Base-by-base conservation (phyloP, 768 basidiomycete species). In the Mycena capillaripes region DNA sequence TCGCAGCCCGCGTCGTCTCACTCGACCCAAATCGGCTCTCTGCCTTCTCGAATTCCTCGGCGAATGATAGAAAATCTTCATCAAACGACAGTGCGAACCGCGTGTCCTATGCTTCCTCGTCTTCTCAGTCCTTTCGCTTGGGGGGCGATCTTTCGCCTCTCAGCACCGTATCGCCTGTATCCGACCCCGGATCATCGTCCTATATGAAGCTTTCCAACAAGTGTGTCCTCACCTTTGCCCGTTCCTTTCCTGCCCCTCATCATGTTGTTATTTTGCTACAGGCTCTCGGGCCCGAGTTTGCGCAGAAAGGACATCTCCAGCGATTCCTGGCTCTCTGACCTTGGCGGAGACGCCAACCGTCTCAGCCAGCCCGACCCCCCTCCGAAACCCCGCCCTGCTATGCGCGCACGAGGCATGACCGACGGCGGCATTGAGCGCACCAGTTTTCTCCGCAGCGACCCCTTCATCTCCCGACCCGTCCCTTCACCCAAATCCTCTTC, bases 31-130 rank as follows among this genome's bases (percentile, higher is more conserved):
- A 82, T 76, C 86, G 86, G 66, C 81, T 89, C 32, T 91, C 91
- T 27, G 85, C 83, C 17, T 87, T 88, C 75, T 90, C 91, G 0
- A 86, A 86, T 70, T 80, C 84, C 59, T 91, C 90, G 21, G 79
- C 82, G 53, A 81, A 83, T 53, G 89, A 90, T 70, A 78, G 83
- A 32, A 76, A 81, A 52, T 76, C 83, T n/a, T n/a, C n/a, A 30
- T 38, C 38, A 30, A 88, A 86, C 79, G 83, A 82, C 66, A 75
- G 65, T 32, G 86, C 81, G 63, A 85, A 87, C 75, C 84, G 90
- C 65, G 79, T 82, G 16, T 92, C 91, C 0, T 89, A 88, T 77
- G 86, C 86, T 25, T 91, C 90, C 7, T 88, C 89, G 4, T 91
- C 90, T 8, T 89, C 90, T 14, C 84, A 87, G 44, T 90, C 89